phyloP scores from a whole-genome alignment of 768 basidiomycete species.

The Russula lepida region DNA sequence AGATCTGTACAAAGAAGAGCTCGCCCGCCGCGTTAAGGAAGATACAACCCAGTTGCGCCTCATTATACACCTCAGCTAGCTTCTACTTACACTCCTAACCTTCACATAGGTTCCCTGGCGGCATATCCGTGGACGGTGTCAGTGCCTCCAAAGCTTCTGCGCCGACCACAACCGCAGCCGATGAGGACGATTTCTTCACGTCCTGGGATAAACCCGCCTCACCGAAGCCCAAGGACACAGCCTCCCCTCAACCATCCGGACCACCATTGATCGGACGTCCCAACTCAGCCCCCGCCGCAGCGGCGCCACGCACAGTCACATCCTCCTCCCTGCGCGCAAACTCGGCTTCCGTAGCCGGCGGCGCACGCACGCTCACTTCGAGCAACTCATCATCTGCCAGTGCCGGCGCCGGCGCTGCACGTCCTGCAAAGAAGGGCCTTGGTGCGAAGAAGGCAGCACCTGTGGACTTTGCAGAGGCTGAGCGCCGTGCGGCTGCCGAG shows the following conservation, averaged over 20 bases:
- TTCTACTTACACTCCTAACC: background rate
- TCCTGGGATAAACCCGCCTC: constrained; percentile 83
- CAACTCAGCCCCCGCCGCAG: constrained; percentile 30
- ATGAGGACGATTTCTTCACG: constrained; percentile 92
- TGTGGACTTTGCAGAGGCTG: constrained; percentile 92
- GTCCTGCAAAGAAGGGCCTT: constrained; percentile 64
- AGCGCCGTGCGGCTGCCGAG: constrained; percentile 83
- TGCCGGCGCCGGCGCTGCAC: constrained; percentile 36
- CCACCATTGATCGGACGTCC: constrained; percentile 15
- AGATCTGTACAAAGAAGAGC: constrained; percentile 87
- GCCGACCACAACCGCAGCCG: constrained; percentile 26
- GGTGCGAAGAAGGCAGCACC: constrained; percentile 82
- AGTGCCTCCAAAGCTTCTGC: constrained; percentile 36
- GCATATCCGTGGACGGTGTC: constrained; percentile 78
- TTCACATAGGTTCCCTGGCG: constrained; percentile 56
- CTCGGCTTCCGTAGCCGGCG: constrained; percentile 34
- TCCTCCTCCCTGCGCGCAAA: constrained; percentile 52
- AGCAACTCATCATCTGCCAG: constrained; percentile 26
- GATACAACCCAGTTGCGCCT: constrained; percentile 55
- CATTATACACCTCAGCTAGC: background rate
- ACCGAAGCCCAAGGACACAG: constrained; percentile 28
- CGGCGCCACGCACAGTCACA: constrained; percentile 53
- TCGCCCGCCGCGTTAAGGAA: constrained; percentile 69
- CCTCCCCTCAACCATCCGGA: constrained; percentile 16
- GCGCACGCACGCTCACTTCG: constrained; percentile 37